Percentiles rank a stretch among this genome's conserved stretches.
Conservation (phyloP, 176 grass and related monocot species). For the Oryza officinalis region DNA sequence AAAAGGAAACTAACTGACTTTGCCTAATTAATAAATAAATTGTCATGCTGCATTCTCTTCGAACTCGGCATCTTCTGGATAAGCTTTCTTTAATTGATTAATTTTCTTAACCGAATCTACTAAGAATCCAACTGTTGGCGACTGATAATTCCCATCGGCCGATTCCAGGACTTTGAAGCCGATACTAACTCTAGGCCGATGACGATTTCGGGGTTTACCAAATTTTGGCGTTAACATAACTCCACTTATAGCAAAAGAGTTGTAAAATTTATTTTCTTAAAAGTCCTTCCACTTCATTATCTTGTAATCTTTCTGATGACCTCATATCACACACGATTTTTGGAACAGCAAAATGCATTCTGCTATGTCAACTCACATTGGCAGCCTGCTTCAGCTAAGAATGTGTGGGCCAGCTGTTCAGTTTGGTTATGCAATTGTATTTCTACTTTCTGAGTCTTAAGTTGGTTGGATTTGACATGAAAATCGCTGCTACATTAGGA, state of each 20-base stretch:
- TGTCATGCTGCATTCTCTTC: too few relatives aligned
- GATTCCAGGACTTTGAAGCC: too few relatives aligned
- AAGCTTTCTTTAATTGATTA: too few relatives aligned
- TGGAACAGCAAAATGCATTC: background rate
- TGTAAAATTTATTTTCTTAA: background rate
- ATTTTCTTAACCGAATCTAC: too few relatives aligned
- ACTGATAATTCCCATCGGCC: too few relatives aligned
- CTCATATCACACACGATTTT: background rate
- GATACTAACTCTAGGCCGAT: too few relatives aligned
- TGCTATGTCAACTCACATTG: background rate
- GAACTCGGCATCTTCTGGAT: too few relatives aligned
- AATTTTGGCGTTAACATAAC: too few relatives aligned
- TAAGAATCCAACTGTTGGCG: too few relatives aligned
- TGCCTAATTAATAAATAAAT: too few relatives aligned
- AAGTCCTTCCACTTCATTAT: background rate
- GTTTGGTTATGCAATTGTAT: conserved; percentile 13
- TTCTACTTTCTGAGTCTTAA: conserved; percentile 5
- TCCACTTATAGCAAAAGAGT: background rate
- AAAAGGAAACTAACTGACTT: too few relatives aligned
- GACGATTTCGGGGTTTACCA: too few relatives aligned
- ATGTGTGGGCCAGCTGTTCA: background rate
- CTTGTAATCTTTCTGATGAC: background rate
- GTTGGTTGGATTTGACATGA: background rate
- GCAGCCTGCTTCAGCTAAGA: conserved; percentile 4
- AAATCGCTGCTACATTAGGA: background rate